Base-by-base conservation (phyloP, 129 eudicot genomes). In the Arctium lappa region DNA sequence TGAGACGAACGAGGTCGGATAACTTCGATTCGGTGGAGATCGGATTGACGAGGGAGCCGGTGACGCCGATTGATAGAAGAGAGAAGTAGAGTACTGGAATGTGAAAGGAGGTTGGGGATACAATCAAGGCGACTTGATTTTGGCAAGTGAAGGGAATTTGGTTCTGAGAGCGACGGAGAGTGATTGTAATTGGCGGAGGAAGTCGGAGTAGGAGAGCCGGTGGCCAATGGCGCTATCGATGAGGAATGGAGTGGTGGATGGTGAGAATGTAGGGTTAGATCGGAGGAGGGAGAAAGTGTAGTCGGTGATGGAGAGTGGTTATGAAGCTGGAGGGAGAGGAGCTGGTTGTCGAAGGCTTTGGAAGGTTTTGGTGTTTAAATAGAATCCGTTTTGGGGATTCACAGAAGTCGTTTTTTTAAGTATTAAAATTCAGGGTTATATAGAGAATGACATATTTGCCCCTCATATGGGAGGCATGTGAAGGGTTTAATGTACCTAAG, bases 31-130 rank as follows among this genome's bases (percentile, higher is more conserved):
- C 56, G 34, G 97, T 84, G n/a, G 97, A 88, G 1, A 95, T 69
- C 30, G 99, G 99, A 30, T 93, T 95, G 1, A 90, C 94, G 2
- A 97, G 99, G 5, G 99, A 95, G 32, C 91, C 72, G 62, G 80
- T 86, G 76, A 91, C 83, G 79, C 94, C 93, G 4, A 95, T 76
- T 12, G 97, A 87, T 70, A 95, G 90, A 38, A 95, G 92, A 12
- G 99, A 78, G 82, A 95, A 90, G 81, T 93, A 95, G 71, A 95
- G 84, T 4, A 95, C 80, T 0, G 99, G 99, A 60, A 93, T 65
- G 71, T 86, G 89, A 34, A 90, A 10, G 39, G 97, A 89, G 2
- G 97, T 63, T 0, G 97, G 97, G 40, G 92, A 86, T 79, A 92
- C 32, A 34, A 95, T 79, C 32, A 95, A 77, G 1, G 97, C 97